phyloP scores from a whole-genome alignment of 2,329 filamentous ascomycete species.

The Botrytis galanthina region DNA sequence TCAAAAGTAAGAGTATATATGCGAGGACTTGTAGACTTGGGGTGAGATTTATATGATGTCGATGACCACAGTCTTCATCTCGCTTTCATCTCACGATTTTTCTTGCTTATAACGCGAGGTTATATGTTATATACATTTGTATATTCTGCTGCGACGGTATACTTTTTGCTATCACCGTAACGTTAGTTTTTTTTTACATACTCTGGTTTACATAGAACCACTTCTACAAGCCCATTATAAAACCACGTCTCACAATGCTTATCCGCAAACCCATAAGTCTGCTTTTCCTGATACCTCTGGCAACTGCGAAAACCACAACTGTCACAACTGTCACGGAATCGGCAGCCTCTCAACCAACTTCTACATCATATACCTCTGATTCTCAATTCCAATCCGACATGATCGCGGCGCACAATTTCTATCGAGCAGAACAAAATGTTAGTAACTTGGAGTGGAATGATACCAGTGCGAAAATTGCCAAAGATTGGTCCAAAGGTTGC shows the following conservation, averaged over 20 bases:
- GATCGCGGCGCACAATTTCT: slow-evolving; percentile 64
- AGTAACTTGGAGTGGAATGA: slow-evolving; percentile 60
- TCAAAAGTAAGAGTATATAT: background rate
- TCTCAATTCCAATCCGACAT: slow-evolving; percentile 49
- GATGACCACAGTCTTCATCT: background rate
- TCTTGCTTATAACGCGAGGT: background rate
- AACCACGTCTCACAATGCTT: background rate
- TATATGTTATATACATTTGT: background rate
- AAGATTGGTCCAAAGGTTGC: slow-evolving; percentile 48
- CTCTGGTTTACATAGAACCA: background rate
- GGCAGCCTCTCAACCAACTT: slow-evolving; percentile 17
- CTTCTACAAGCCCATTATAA: background rate
- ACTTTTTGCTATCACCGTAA: background rate
- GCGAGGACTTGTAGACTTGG: background rate
- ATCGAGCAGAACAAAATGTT: slow-evolving; percentile 62
- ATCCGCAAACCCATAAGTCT: background rate
- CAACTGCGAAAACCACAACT: background rate
- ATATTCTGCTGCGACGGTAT: background rate
- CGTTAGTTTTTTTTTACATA: background rate
- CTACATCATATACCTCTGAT: slow-evolving; percentile 44
- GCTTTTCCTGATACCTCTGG: background rate
- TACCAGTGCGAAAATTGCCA: slow-evolving; percentile 57
- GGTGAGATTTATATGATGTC: background rate
- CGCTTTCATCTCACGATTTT: background rate
- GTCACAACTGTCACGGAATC: background rate